Conservation (phyloP, 1,284 basidiomycete species). For the Leccinum subrobustum region DNA sequence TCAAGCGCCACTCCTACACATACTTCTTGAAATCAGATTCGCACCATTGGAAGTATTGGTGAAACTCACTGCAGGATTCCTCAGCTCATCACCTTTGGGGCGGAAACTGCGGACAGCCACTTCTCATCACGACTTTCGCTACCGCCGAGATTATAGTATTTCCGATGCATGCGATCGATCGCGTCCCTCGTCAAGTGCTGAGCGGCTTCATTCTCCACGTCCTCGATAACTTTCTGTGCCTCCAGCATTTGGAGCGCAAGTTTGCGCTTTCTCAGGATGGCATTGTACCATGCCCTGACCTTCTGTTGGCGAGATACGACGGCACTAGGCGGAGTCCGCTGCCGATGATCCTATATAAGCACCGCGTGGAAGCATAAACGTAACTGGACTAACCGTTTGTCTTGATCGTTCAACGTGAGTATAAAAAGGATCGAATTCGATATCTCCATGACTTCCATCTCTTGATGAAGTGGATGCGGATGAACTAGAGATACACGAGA, state of each 20-base stretch:
- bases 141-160: background rate
- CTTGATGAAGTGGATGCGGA: background rate
- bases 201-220: background rate
- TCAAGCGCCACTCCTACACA: background rate
- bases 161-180: background rate
- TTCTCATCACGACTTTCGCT: background rate
- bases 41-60: background rate
- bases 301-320: background rate
- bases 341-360: background rate
- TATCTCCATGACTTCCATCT: background rate
- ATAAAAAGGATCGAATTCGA: background rate
- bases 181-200: background rate
- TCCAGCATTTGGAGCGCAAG: background rate
- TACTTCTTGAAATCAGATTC: background rate
- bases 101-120: background rate
- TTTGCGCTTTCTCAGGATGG: background rate
- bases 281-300: background rate
- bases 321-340: background rate
- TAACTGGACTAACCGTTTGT: background rate
- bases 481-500: background rate
- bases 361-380: background rate
- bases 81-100: background rate
- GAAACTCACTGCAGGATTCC: background rate
- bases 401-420: background rate
- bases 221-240: background rate